Evolutionary conservation across 140 eudicot species (phyloP).

Genomic region (Erigeron philadelphicus): DNA sequence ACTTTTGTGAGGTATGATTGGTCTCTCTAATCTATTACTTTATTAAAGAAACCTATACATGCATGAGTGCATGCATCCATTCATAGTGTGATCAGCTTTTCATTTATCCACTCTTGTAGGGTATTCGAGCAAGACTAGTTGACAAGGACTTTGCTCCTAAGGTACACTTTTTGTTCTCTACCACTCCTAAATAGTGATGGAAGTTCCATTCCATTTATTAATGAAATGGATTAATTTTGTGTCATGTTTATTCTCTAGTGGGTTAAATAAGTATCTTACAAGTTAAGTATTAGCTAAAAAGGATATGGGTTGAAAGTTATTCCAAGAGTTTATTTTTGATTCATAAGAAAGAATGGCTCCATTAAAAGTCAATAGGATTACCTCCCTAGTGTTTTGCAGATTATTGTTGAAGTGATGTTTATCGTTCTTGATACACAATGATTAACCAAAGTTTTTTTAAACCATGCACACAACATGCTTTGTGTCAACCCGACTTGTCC

Average conservation of each 20-base stretch:
- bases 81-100: background rate
- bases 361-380: too few species aligned
- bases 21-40: background rate
- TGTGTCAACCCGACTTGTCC: background rate
- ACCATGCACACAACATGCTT: too few species aligned
- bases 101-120: slow-evolving; percentile 34
- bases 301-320: background rate
- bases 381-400: too few species aligned
- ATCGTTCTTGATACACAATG: too few species aligned
- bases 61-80: background rate
- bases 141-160: slow-evolving; percentile 92
- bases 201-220: slow-evolving; percentile 1
- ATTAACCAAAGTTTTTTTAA: too few species aligned
- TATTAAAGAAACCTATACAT: background rate
- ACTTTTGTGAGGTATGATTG: slow-evolving; percentile 58
- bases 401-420: too few species aligned
- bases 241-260: background rate
- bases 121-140: slow-evolving; percentile 81
- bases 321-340: background rate
- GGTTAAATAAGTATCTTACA: background rate
- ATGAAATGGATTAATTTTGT: background rate
- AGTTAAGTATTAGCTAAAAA: background rate
- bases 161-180: slow-evolving; percentile 38
- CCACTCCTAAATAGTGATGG: background rate
- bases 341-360: too few species aligned